These are phyloP conservation scores for Geranomyces variabilis DNA, from an alignment of 192 early-diverging fungal genomes.

Conservation along the genomic window DNA sequence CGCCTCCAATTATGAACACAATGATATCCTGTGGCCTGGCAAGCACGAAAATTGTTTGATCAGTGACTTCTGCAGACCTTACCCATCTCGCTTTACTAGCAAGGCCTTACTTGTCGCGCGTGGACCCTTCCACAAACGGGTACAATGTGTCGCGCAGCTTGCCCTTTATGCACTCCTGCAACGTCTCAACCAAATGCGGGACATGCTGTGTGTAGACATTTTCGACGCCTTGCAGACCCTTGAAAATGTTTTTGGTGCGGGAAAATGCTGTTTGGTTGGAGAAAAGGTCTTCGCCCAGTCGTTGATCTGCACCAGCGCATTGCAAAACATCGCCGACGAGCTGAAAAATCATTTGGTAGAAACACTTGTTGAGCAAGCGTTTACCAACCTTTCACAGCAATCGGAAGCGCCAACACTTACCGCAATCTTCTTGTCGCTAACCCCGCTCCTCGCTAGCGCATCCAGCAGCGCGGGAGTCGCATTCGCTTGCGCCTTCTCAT, in stretches of 20 bases:
- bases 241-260: constrained; percentile 84
- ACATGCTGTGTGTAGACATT: constrained; percentile 98
- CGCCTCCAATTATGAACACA: constrained; percentile 95
- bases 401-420: constrained; percentile 52
- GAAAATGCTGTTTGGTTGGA: constrained; percentile 85
- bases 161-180: constrained; percentile 82
- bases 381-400: not conserved
- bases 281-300: constrained; percentile 84
- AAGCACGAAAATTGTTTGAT: not conserved
- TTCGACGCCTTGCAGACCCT: constrained; percentile 94
- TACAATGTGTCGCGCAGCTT: constrained; percentile 74
- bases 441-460: constrained; percentile 68
- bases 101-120: constrained; percentile 54
- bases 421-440: constrained; percentile 71
- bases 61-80: not conserved
- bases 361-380: not conserved
- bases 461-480: constrained; percentile 73
- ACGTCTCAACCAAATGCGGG: constrained; percentile 78
- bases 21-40: constrained; percentile 90
- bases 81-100: not conserved
- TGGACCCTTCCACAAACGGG: constrained; percentile 73
- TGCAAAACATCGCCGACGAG: constrained; percentile 72
- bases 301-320: constrained; percentile 76
- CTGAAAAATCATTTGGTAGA: constrained; percentile 30
- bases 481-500: constrained; percentile 82